phyloP scores from a whole-genome alignment of 768 basidiomycete genomes.

The Chiua virens region DNA sequence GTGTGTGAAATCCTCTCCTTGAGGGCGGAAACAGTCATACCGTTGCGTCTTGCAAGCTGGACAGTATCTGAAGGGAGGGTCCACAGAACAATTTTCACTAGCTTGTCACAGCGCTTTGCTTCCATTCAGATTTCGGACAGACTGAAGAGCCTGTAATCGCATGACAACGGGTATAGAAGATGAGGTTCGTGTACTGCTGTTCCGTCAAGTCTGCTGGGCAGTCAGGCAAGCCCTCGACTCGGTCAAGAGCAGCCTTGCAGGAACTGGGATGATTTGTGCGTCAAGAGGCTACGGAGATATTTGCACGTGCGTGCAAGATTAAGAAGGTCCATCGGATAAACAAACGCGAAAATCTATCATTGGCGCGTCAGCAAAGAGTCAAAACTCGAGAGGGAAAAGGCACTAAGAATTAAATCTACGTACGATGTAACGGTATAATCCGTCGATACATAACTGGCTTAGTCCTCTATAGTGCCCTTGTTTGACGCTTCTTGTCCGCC shows the following conservation, averaged over 20 bases:
- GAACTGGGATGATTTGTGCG: conserved; percentile 27
- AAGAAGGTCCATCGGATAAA: conserved; percentile 32
- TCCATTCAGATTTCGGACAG: neutral
- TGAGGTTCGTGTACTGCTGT: conserved; percentile 42
- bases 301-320: conserved; percentile 42
- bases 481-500: conserved; percentile 8
- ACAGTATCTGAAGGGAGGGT: conserved; percentile 14
- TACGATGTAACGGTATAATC: conserved; percentile 20
- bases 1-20: neutral
- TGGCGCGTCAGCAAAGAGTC: neutral
- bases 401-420: neutral
- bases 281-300: conserved; percentile 37
- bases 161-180: conserved; percentile 28
- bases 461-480: conserved; percentile 4
- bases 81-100: neutral
- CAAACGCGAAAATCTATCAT: conserved; percentile 38
- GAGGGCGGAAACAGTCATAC: neutral
- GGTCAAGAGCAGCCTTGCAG: conserved; percentile 26
- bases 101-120: conserved; percentile 7
- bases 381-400: neutral
- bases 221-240: conserved; percentile 37
- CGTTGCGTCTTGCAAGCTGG: neutral
- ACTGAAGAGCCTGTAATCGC: neutral
- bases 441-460: conserved; percentile 21
- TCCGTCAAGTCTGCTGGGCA: conserved; percentile 46